Base-by-base conservation (phyloP, 306 rosid genomes). In the Fagus sylvatica region DNA sequence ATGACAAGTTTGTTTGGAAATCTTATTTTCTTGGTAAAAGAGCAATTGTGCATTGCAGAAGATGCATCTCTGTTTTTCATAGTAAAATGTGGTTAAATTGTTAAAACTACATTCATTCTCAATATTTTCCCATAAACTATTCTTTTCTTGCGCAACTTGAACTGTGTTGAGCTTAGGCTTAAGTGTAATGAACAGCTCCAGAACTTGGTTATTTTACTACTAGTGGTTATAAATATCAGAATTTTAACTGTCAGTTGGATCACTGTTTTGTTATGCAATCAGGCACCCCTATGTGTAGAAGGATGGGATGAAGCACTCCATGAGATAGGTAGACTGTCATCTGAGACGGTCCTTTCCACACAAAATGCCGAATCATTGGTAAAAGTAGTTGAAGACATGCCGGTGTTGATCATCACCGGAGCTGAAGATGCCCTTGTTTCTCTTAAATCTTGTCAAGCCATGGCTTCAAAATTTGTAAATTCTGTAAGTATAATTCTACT, bases 281-380 rank as follows among this genome's bases (percentile, higher is more conserved):
- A 94, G 98, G 94, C 93, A 70, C 92, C 97, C 64, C 78, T 94
- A 61, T 90, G 82, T 83, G 93, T 92, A 54, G 94, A 94, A 81
- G 96, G 98, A 53, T 94, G 98, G 97, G 98, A 94, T 33, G 93
- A 89, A 76, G 98, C 97, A 0, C 89, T 92, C 62, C 94, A 92
- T 55, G 98, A 94, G 94, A 90, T 94, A 70, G 93, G 97, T n/a
- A 94, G 91, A 89, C 79, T 94, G 85, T 94, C 98, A 49, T 76
- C 83, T 34, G 94, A 94, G 81, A 85, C 89, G 16, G 69, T 90
- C 73, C 92, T 92, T 78, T 72, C 97, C 22, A 80, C 74, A 0
- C 88, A 89, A 78, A 81, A 84, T 51, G 94, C 94, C 10, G 93
- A 85, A 64, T 87, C 88, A n/a, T 89, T 94, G 84, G 77, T 90